phyloP scores from a whole-genome alignment of 148 eudicot genomes.

The Camellia lanceoleosa region DNA sequence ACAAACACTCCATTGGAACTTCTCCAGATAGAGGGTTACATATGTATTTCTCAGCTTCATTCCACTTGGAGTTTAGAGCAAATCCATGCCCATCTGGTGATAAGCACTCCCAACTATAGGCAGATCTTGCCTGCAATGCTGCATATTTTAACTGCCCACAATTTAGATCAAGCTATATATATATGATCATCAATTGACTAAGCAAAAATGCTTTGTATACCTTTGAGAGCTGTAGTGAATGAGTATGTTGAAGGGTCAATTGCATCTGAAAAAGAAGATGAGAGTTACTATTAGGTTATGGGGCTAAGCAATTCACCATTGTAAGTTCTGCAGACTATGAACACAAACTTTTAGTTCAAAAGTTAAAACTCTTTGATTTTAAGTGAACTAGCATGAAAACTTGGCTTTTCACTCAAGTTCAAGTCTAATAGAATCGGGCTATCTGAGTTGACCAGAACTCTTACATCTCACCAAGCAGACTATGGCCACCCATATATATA shows the following conservation, averaged over 20 bases:
- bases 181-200: no score
- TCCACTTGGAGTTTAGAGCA: constrained; percentile 85
- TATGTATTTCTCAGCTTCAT: constrained; percentile 91
- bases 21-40: constrained; percentile 88
- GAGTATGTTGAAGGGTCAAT: constrained; percentile 95
- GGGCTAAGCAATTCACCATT: no score
- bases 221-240: constrained; percentile 86
- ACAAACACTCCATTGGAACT: constrained; percentile 91
- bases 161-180: no score
- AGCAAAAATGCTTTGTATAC: constrained; percentile 22
- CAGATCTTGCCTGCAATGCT: constrained; percentile 86
- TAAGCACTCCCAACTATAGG: constrained; percentile 66
- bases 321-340: no score
- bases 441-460: no score
- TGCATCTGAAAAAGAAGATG: constrained; percentile 50
- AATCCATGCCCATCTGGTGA: constrained; percentile 87
- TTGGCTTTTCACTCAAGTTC: background rate
- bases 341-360: no score
- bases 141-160: constrained; percentile 2
- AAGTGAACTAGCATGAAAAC: background rate
- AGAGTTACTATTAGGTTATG: background rate
- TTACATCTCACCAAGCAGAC: no score
- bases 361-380: no score
- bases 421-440: no score
- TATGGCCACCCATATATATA: no score